Percentiles rank a stretch among this genome's conserved stretches.
Evolutionary conservation across 2,329 filamentous ascomycete genomes (phyloP).

Genomic region (Alternaria burnsii): DNA sequence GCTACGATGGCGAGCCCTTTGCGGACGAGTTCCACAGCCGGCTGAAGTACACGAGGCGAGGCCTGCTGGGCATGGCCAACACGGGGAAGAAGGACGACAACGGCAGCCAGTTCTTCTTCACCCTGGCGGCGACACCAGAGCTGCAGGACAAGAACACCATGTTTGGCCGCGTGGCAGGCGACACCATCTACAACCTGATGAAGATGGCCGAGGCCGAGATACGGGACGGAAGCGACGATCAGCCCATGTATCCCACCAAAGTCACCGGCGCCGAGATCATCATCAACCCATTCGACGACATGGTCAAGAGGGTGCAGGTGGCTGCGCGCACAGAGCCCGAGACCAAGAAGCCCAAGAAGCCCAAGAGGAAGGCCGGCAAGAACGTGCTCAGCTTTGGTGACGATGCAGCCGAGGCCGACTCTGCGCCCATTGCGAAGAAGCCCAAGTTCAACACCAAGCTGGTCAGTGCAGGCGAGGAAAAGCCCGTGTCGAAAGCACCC

Average conservation of each 20-base stretch:
- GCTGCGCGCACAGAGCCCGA: conserved; percentile 60
- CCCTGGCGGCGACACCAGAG: conserved; percentile 82
- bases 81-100: conserved; percentile 80
- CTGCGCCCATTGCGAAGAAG: conserved; percentile 72
- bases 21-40: conserved; percentile 92
- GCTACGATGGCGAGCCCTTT: conserved; percentile 84
- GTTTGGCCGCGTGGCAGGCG: conserved; percentile 89
- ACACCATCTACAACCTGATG: conserved; percentile 94
- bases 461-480: conserved; percentile 59
- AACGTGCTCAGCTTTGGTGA: conserved; percentile 81
- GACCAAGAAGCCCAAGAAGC: conserved; percentile 57
- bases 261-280: conserved; percentile 78
- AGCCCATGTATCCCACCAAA: conserved; percentile 85
- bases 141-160: conserved; percentile 89
- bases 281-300: conserved; percentile 83
- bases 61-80: conserved; percentile 96
- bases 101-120: conserved; percentile 97
- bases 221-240: conserved; percentile 76
- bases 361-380: conserved; percentile 77
- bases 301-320: conserved; percentile 73
- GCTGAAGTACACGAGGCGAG: conserved; percentile 90
- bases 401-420: conserved; percentile 65
- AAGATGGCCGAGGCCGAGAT: conserved; percentile 92
- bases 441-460: conserved; percentile 81
- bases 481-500: conserved; percentile 51